Evolutionary conservation across 306 rosid species (phyloP).

Genomic region (Mimosa bimucronata): DNA sequence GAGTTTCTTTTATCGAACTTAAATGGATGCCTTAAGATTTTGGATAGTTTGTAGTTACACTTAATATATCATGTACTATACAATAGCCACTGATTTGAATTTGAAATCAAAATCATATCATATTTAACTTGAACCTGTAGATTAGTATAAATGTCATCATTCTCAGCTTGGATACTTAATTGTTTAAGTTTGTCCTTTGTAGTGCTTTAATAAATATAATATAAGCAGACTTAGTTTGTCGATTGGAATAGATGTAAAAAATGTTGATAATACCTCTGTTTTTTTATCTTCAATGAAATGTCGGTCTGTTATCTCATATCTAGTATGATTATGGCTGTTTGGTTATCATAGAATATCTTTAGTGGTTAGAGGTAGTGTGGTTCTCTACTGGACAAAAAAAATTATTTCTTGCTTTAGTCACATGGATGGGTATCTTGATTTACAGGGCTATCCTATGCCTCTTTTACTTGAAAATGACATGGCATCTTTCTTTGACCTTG

Average conservation of each 20-base stretch:
- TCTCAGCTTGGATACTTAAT: not conserved
- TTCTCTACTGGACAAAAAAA: not conserved
- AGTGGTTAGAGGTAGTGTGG: not conserved
- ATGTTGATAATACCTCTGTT: not conserved
- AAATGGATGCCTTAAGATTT: constrained; percentile 29
- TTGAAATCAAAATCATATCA: not conserved
- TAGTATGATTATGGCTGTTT: not conserved
- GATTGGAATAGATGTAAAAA: not conserved
- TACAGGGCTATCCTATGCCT: constrained; percentile 88
- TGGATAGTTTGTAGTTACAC: not conserved
- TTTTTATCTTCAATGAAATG: not conserved
- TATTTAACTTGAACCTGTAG: not conserved
- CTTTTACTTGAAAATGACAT: constrained; percentile 71
- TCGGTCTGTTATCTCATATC: not conserved
- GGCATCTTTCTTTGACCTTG: constrained; percentile 71
- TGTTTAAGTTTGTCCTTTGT: not conserved
- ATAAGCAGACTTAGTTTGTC: not conserved
- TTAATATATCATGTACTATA: not conserved
- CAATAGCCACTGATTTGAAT: not conserved
- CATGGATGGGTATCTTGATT: constrained; percentile 32
- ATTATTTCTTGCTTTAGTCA: constrained; percentile 12
- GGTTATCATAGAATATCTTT: not conserved
- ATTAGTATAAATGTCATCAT: not conserved
- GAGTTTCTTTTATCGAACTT: constrained; percentile 12
- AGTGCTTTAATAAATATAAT: not conserved